These are phyloP conservation scores for Neobulgaria alba DNA, from an alignment of 2,329 filamentous ascomycete species.

Conservation along the genomic window DNA sequence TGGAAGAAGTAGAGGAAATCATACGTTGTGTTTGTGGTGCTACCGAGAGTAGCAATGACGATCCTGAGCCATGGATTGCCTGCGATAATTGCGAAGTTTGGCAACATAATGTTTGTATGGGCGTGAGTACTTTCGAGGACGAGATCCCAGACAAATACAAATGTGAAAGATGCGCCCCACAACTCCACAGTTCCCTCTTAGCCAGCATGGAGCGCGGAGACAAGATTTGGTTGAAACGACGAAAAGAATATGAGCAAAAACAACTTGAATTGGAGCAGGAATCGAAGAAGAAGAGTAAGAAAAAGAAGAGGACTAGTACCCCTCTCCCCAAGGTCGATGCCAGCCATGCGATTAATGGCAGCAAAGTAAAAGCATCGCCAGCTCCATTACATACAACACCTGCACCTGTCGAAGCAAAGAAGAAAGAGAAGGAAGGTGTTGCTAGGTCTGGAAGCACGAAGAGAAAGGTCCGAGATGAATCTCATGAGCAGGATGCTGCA, in stretches of 20 bases:
- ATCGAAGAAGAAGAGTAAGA: constrained; percentile 44
- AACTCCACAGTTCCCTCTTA: constrained; percentile 66
- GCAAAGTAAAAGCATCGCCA: constrained; percentile 23
- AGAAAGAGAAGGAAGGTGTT: constrained; percentile 36
- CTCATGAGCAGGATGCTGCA: constrained; percentile 39
- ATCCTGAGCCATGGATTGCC: constrained; percentile 87
- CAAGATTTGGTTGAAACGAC: constrained; percentile 73
- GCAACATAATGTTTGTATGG: constrained; percentile 97
- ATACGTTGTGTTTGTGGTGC: constrained; percentile 93
- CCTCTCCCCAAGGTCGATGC: constrained; percentile 38
- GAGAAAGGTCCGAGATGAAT: constrained; percentile 49
- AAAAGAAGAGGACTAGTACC: constrained; percentile 59
- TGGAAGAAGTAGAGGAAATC: too few relatives aligned
- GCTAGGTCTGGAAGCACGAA: constrained; percentile 38
- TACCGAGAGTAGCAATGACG: constrained; percentile 75
- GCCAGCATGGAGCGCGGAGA: constrained; percentile 72
- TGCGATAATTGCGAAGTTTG: constrained; percentile 89
- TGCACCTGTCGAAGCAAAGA: constrained; percentile 11
- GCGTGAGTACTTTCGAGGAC: constrained; percentile 65
- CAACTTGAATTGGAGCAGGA: constrained; percentile 40
- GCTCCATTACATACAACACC: constrained; percentile 4
- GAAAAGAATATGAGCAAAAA: constrained; percentile 41
- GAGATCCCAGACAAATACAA: constrained; percentile 79
- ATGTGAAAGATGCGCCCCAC: constrained; percentile 82
- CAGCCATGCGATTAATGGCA: constrained; percentile 34